phyloP scores from a whole-genome alignment of 1,284 basidiomycete genomes.

The Taiwanofungus camphoratus region DNA sequence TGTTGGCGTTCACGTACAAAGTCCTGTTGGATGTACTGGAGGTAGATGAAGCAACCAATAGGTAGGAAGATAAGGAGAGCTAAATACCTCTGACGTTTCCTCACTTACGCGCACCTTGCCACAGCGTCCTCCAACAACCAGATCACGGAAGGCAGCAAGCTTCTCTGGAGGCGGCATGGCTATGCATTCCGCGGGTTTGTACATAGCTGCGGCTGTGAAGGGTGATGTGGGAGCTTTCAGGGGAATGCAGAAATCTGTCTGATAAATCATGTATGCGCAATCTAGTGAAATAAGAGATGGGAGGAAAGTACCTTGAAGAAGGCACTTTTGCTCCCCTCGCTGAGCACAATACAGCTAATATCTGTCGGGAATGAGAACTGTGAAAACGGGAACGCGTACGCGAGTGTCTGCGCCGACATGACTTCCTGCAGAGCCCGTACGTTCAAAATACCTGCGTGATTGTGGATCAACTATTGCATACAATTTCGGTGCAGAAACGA shows the following conservation, averaged over 20 bases:
- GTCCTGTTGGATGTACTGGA: slow-evolving; percentile 66
- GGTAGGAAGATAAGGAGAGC: not conserved
- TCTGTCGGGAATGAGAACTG: slow-evolving; percentile 74
- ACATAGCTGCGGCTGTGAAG: slow-evolving; percentile 30
- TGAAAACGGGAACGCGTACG: slow-evolving; percentile 79
- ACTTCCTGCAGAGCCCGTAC: slow-evolving; percentile 65
- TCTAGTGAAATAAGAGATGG: not conserved
- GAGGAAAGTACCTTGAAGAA: slow-evolving; percentile 51
- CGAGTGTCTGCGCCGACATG: slow-evolving; percentile 64
- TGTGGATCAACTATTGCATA: not conserved
- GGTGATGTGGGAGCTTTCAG: slow-evolving; percentile 27
- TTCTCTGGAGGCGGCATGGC: slow-evolving; percentile 38
- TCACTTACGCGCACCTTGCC: slow-evolving; percentile 49
- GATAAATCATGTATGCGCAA: slow-evolving; percentile 2
- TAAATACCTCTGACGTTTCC: slow-evolving; percentile 45
- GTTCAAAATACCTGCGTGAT: slow-evolving; percentile 57
- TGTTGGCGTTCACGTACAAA: slow-evolving; percentile 59
- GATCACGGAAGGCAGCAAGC: slow-evolving; percentile 47
- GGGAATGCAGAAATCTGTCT: slow-evolving; percentile 54
- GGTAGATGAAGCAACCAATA: not conserved
- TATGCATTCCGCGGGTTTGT: slow-evolving; percentile 41
- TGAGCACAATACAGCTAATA: slow-evolving; percentile 57
- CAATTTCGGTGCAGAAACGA: not conserved
- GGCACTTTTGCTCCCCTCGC: slow-evolving; percentile 60
- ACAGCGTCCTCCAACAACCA: slow-evolving; percentile 43